Evolutionary conservation across 805 yeast species (phyloP).

Genomic region (Lipomyces lipofer): DNA sequence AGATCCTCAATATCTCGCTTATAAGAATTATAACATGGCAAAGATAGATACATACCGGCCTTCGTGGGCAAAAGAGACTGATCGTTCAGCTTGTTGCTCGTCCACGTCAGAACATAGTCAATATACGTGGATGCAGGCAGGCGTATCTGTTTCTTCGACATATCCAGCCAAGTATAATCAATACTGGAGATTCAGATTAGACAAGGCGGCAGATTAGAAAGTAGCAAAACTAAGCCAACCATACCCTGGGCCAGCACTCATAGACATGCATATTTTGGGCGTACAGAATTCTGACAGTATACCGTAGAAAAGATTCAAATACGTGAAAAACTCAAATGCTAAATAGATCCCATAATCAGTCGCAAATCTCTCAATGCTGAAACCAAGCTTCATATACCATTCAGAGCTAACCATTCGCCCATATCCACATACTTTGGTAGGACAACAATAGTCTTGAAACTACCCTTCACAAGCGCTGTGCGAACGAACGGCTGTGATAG

Average conservation of each 20-base stretch:
- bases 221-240: not conserved
- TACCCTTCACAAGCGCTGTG: conserved; percentile 93
- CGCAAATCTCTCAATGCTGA: not conserved
- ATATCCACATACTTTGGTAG: conserved; percentile 91
- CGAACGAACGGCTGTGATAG: conserved; percentile 90
- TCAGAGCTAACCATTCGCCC: conserved; percentile 95
- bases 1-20: not conserved
- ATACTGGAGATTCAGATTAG: conserved; percentile 42
- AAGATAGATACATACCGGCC: conserved; percentile 52
- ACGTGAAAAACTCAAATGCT: conserved; percentile 83
- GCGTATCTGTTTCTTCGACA: conserved; percentile 74
- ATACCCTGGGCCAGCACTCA: conserved; percentile 90
- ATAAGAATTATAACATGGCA: not conserved
- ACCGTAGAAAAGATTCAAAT: conserved; percentile 83
- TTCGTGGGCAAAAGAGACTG: conserved; percentile 90
- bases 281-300: conserved; percentile 89
- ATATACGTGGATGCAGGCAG: conserved; percentile 92
- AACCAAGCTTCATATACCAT: conserved; percentile 38
- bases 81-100: conserved; percentile 81
- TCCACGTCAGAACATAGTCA: conserved; percentile 89
- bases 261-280: conserved; percentile 83
- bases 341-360: not conserved
- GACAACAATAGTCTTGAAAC: conserved; percentile 92
- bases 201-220: not conserved
- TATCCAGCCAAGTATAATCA: conserved; percentile 88